Base-by-base conservation (phyloP, 495 filamentous ascomycete species). In the Hyaloscypha hepaticicola region DNA sequence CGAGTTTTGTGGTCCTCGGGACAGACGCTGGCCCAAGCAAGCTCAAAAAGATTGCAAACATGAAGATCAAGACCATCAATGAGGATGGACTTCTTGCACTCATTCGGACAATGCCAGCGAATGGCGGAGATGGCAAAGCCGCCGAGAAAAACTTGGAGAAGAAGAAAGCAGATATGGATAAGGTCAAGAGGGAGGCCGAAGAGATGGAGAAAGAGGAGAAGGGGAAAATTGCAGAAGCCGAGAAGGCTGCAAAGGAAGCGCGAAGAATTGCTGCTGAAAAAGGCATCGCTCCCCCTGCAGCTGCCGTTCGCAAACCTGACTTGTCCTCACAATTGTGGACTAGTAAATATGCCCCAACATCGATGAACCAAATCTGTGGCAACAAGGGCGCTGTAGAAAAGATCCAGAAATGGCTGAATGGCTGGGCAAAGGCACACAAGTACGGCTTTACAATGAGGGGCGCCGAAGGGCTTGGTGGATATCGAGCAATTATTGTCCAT, bases 1-100 rank as follows among this genome's bases (percentile, higher is more conserved):
- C 95, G 9, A 94, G 84, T 72, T 99, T 89, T 72, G 93, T 99
- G 55, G 89, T 99, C 25, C 82, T 98, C 12, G 95, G 95, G 12
- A 83, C 81, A 22, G 95, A 97, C 75, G 95, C 95, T 33, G 95
- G 95, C 0, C 96, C 96, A 4, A 92, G 87, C 74, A 99, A 99
- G 74, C 83, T 99, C n/a, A 74, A 87, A 60, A 96, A 91, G 55
- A 99, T 99, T 67, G 75, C 82, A 29, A 79, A 91, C 56, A 75
- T 86, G 66, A 85, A 83, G 0, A 82, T 97, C 67, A 96, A 92
- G 77, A 95, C 92, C 2, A 97, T 99, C 66, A 87, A 96, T 68
- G 95, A 98, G 75, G 86, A 96, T 69, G 95, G 95, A 19, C 78
- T 99, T 3, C 96, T 96, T 68, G 88, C 90, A 56, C 83, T 99